Conservation (phyloP, 495 filamentous ascomycete genomes). For the Talaromyces trachyspermus region DNA sequence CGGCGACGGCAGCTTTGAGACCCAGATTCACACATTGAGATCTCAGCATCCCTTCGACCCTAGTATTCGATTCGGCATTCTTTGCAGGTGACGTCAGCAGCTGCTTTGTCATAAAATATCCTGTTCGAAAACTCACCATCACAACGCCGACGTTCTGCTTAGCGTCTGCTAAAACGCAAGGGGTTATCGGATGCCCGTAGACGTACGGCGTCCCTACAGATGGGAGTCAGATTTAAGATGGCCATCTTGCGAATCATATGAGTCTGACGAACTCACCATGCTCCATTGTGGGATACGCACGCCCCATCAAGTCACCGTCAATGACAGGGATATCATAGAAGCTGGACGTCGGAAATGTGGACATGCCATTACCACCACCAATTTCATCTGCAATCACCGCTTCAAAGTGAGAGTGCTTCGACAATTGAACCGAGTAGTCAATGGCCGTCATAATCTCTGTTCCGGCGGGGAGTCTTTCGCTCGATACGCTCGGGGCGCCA, state of each 20-base stretch:
- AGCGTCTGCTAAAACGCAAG: constrained; percentile 25
- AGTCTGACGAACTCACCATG: constrained; percentile 13
- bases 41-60: constrained; percentile 23
- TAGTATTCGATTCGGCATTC: constrained; percentile 22
- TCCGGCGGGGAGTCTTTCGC: constrained; percentile 22
- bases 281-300: constrained; percentile 24
- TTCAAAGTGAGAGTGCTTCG: constrained; percentile 20
- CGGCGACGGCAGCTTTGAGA: constrained; percentile 17
- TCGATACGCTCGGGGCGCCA: constrained; percentile 18
- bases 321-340: constrained; percentile 26
- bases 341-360: constrained; percentile 22
- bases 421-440: constrained; percentile 19
- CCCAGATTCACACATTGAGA: constrained; percentile 23
- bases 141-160: constrained; percentile 21
- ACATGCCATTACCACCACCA: constrained; percentile 32
- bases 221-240: constrained; percentile 7
- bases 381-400: constrained; percentile 26
- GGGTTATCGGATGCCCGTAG: constrained; percentile 20
- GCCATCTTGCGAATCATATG: neutral
- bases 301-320: constrained; percentile 34
- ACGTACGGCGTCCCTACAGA: constrained; percentile 21
- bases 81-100: constrained; percentile 17
- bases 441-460: constrained; percentile 23
- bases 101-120: neutral
- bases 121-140: constrained; percentile 9